phyloP scores from a whole-genome alignment of 129 eudicot species.

The Saposhnikovia divaricata region DNA sequence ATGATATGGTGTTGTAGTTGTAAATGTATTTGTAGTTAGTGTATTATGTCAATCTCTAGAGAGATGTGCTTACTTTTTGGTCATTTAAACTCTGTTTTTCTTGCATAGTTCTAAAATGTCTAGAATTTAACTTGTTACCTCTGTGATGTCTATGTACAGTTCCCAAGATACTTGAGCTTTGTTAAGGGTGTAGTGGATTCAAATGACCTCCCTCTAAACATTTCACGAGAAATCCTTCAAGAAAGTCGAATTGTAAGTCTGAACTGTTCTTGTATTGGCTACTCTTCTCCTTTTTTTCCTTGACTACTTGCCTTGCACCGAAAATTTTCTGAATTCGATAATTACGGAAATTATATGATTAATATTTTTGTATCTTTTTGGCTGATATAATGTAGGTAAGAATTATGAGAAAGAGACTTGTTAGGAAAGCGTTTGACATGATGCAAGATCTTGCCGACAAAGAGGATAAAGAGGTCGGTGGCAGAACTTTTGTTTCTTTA shows the following conservation, averaged over 20 bases:
- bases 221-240: constrained; percentile 90
- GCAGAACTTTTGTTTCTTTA: neutral
- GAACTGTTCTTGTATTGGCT: neutral
- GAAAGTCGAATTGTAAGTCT: constrained; percentile 91
- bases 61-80: neutral
- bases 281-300: neutral
- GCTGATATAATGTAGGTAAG: constrained; percentile 51
- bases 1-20: neutral
- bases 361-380: neutral
- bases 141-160: constrained; percentile 39
- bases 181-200: constrained; percentile 95
- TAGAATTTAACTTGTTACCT: neutral
- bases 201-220: constrained; percentile 83
- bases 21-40: neutral
- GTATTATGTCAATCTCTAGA: neutral
- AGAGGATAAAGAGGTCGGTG: constrained; percentile 74
- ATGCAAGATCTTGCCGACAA: constrained; percentile 82
- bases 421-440: constrained; percentile 94
- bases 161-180: constrained; percentile 93
- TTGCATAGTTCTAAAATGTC: neutral
- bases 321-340: neutral
- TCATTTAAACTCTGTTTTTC: neutral
- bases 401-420: constrained; percentile 92
- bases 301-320: neutral
- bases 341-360: neutral